Base-by-base conservation (phyloP, 2,329 filamentous ascomycete species). In the Neofusicoccum sp. region DNA sequence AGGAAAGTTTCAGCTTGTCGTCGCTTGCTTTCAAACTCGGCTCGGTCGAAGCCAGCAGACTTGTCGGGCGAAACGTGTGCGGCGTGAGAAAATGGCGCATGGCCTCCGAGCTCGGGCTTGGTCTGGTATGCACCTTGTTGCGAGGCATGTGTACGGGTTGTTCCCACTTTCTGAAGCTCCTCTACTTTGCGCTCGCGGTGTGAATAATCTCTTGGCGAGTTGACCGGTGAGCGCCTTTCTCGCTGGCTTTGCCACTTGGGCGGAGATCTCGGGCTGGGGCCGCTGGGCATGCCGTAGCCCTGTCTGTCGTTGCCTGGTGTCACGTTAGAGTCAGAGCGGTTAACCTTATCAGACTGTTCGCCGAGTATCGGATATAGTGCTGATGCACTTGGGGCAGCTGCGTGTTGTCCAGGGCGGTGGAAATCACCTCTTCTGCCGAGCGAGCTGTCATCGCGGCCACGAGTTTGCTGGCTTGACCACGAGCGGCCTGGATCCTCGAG, bases 1-100 rank as follows among this genome's bases (percentile, higher is more conserved):
- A 83, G 69, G 37, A 79, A 66, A 37, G 69, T 67, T 33, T 80
- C 66, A 49, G 78, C 78, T 39, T 73, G 66, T 16, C 39, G 41
- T 37, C 29, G 58, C 36, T 29, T 28, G n/a, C 31, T 36, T 16
- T 62, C 54, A 28, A 58, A 58, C 16, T 36, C 41, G 11, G n/a
- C 16, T 16, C 16, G 22, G 14, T 58, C 41, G 6, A 45, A 37
- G 4, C n/a, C 16, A 28, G 22, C n/a, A 7, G 16, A 31, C 31
- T 58, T 31, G 9, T 8, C 29, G 6, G 22, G 2, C 22, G 54
- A 4, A 45, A 41, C 4, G 4, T 58, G 4, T 6, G 1, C 16
- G 11, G 4, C 16, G 4, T 28, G 39, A 22, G 41, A n/a, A 14
- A 43, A 45, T 31, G 37, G 14, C 28, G 54, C n/a, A 6, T 11